These are phyloP conservation scores for Lodderomyces theae DNA, from an alignment of 1,139 yeast species.

Conservation along the genomic window DNA sequence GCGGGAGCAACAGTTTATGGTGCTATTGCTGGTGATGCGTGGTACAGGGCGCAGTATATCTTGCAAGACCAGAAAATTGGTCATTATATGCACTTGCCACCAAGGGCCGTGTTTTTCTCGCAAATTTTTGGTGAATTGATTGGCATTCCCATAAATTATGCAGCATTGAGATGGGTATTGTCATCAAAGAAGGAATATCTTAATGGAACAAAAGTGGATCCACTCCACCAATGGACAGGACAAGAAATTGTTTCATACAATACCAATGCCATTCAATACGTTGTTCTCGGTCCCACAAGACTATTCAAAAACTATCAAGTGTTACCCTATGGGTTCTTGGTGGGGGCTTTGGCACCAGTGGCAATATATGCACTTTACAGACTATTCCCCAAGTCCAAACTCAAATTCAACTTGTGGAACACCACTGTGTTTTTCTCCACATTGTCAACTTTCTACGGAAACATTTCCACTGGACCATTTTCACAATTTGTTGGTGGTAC, in stretches of 20 bases:
- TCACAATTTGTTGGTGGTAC: slow-evolving; percentile 51
- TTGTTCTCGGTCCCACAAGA: slow-evolving; percentile 45
- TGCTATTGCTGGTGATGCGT: slow-evolving; percentile 51
- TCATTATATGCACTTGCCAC: slow-evolving; percentile 49
- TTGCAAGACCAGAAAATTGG: slow-evolving; percentile 49
- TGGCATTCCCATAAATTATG: slow-evolving; percentile 51
- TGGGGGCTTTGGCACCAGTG: slow-evolving; percentile 41
- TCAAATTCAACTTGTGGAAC: slow-evolving; percentile 43
- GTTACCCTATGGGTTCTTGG: slow-evolving; percentile 44
- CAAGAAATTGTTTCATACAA: slow-evolving; percentile 41
- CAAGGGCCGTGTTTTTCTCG: slow-evolving; percentile 44
- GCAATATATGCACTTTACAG: slow-evolving; percentile 29
- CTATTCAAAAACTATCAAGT: slow-evolving; percentile 39
- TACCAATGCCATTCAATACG: slow-evolving; percentile 51
- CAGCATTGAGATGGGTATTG: slow-evolving; percentile 47
- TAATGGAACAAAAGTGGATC: slow-evolving; percentile 38
- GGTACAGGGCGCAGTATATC: slow-evolving; percentile 53
- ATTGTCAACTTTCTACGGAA: slow-evolving; percentile 48
- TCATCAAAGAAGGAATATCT: slow-evolving; percentile 37
- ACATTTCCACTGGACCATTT: slow-evolving; percentile 49
- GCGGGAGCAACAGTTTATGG: slow-evolving; percentile 50
- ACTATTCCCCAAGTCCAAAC: slow-evolving; percentile 17
- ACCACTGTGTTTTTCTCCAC: slow-evolving; percentile 50
- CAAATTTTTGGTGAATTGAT: slow-evolving; percentile 49
- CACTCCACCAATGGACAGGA: slow-evolving; percentile 54